Base-by-base conservation (phyloP, 2,329 filamentous ascomycete species). In the Aspergillus oerlinghausenensis region DNA sequence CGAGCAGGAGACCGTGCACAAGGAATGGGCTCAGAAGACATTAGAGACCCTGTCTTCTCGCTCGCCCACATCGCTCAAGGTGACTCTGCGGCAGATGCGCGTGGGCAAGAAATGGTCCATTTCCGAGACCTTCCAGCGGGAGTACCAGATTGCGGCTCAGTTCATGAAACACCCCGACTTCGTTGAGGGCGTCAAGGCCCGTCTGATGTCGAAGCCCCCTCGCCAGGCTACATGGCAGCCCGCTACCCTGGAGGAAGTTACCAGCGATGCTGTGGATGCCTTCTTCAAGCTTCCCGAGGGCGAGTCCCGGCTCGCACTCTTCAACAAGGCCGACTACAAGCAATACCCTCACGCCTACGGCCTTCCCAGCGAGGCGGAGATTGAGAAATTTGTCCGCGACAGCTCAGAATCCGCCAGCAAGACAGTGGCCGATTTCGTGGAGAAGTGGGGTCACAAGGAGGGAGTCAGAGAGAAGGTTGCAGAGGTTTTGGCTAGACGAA, bases 91-190 rank as follows among this genome's bases (percentile, higher is more conserved):
- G 64, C 90, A 96, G 78, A 88, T 97, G 84, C 88, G 86, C 63
- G 75, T 89, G 50, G 91, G 90, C 58, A 77, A 78, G 64, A 70
- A 79, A 35, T 97, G 94, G 94, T 81, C 82, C 61, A 96, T 99
- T 66, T 79, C 83, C 17, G 84, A 96, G 75, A 87, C 93, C 0
- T 99, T 97, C 81, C 80, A 87, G 70, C 86, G 86, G 61, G 94
- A 99, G 78, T 84, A 94, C 75, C 82, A 88, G 69, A 91, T 99
- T 58, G 92, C 93, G 1, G 79, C 82, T 57, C 84, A 86, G 61
- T 97, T 99, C 79, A 97, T 99, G 93, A 81, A 82, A 55, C 88
- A 94, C 72, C 88, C 85, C 4, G 94, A 99, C 75, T 99, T 99
- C 69, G 86, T 86, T 47, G 90, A 96, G 76, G 94, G 94, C 54